Percentiles rank a stretch among this genome's conserved stretches.
Conservation (phyloP, 148 eudicot species). For the Mesembryanthemum crystallinum region DNA sequence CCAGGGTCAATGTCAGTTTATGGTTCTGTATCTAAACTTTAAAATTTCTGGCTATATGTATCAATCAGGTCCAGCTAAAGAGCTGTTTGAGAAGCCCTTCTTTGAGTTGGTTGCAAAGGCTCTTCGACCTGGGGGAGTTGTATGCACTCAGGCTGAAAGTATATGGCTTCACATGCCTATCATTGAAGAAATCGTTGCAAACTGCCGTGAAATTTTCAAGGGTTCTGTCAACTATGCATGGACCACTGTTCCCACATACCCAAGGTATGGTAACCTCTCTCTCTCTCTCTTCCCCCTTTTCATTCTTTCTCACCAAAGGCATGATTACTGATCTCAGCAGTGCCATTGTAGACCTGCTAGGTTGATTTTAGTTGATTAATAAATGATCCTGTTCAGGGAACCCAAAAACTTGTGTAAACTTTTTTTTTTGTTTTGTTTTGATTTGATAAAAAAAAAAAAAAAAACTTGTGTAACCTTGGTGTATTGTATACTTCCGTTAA, state of each 20-base stretch:
- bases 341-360: too few relatives aligned
- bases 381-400: too few relatives aligned
- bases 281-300: neutral
- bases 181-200: slow-evolving; percentile 84
- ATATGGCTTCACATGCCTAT: slow-evolving; percentile 99
- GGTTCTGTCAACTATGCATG: slow-evolving; percentile 98
- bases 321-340: too few relatives aligned
- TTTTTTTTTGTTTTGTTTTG: too few relatives aligned
- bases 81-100: slow-evolving; percentile 92
- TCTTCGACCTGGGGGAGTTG: slow-evolving; percentile 97
- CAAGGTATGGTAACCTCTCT: slow-evolving; percentile 45
- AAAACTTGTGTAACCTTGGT: too few relatives aligned
- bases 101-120: slow-evolving; percentile 83
- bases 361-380: too few relatives aligned
- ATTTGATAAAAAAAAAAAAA: too few relatives aligned
- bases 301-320: too few relatives aligned
- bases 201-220: slow-evolving; percentile 82
- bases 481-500: too few relatives aligned
- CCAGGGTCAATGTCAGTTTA: neutral
- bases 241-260: slow-evolving; percentile 98
- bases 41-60: neutral
- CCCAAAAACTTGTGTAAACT: too few relatives aligned
- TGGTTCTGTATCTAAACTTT: neutral
- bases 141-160: slow-evolving; percentile 97
- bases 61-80: slow-evolving; percentile 84